These are phyloP conservation scores for Fusarium algeriense DNA, from an alignment of 2,329 filamentous ascomycete species.

Conservation along the genomic window DNA sequence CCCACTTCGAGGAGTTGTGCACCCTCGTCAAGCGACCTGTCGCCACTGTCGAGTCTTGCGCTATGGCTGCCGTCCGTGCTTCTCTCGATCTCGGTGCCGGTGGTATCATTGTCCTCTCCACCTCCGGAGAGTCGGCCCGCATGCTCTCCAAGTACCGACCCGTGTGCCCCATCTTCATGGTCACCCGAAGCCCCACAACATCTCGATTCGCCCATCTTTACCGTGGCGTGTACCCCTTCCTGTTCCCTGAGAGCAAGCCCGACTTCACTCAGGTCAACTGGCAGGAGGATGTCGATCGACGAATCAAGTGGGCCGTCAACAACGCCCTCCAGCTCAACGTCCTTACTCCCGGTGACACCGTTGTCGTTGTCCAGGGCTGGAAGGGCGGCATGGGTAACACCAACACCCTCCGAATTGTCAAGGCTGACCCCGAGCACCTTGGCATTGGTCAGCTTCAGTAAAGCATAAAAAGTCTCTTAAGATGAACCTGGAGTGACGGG, in stretches of 20 bases:
- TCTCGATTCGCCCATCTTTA: slow-evolving; percentile 95
- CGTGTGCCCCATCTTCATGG: slow-evolving; percentile 99
- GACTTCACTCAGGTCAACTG: slow-evolving; percentile 94
- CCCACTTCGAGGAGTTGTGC: slow-evolving; percentile 95
- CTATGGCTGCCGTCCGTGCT: slow-evolving; percentile 95
- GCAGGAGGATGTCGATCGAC: slow-evolving; percentile 98
- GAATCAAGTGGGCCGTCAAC: slow-evolving; percentile 96
- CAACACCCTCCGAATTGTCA: slow-evolving; percentile 79
- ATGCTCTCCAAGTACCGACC: slow-evolving; percentile 98
- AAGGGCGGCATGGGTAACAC: slow-evolving; percentile 93
- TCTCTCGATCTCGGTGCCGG: slow-evolving; percentile 97
- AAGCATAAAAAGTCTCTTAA: slow-evolving; percentile 26
- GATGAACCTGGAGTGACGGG: slow-evolving; percentile 25
- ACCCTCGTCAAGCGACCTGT: slow-evolving; percentile 85
- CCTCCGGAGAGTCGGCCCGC: slow-evolving; percentile 93
- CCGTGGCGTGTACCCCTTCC: slow-evolving; percentile 97
- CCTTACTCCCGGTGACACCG: slow-evolving; percentile 77
- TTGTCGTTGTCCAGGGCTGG: slow-evolving; percentile 91
- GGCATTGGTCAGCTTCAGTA: slow-evolving; percentile 62
- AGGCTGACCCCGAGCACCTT: slow-evolving; percentile 69
- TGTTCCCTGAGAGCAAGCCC: slow-evolving; percentile 92
- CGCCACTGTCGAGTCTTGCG: slow-evolving; percentile 90
- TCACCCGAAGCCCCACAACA: slow-evolving; percentile 86
- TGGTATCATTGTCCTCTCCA: slow-evolving; percentile 95
- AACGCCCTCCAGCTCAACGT: slow-evolving; percentile 87